Evolutionary conservation across 129 eudicot species (phyloP).

Genomic region (Cynara cardunculus): DNA sequence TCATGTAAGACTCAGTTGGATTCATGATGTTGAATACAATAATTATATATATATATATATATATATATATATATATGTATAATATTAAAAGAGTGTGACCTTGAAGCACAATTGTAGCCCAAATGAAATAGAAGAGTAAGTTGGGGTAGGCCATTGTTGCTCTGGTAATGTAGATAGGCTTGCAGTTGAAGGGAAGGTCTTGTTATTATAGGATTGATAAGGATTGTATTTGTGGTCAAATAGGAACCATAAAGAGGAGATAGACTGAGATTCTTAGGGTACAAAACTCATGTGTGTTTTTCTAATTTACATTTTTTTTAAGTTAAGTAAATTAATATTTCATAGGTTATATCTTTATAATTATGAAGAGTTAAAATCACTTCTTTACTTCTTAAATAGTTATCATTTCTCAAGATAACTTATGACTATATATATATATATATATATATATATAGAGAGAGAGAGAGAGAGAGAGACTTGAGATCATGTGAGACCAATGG

Average conservation of each 20-base stretch:
- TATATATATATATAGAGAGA: no score
- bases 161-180: conserved; percentile 7
- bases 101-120: conserved; percentile 27
- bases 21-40: neutral
- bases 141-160: conserved; percentile 25
- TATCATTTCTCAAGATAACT: no score
- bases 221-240: conserved; percentile 18
- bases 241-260: conserved; percentile 25
- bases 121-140: conserved; percentile 17
- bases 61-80: no score
- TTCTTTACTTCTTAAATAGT: no score
- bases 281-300: neutral
- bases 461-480: no score
- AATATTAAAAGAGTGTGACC: conserved; percentile 9
- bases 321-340: no score
- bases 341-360: no score
- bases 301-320: neutral
- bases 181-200: conserved; percentile 1
- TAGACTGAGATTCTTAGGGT: conserved; percentile 4
- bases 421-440: no score
- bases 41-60: no score
- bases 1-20: neutral
- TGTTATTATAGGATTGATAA: conserved; percentile 14
- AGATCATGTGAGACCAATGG: no score
- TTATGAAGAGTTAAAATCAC: no score